Base-by-base conservation (phyloP, 2,329 filamentous ascomycete genomes). In the Cladosporium sp. region DNA sequence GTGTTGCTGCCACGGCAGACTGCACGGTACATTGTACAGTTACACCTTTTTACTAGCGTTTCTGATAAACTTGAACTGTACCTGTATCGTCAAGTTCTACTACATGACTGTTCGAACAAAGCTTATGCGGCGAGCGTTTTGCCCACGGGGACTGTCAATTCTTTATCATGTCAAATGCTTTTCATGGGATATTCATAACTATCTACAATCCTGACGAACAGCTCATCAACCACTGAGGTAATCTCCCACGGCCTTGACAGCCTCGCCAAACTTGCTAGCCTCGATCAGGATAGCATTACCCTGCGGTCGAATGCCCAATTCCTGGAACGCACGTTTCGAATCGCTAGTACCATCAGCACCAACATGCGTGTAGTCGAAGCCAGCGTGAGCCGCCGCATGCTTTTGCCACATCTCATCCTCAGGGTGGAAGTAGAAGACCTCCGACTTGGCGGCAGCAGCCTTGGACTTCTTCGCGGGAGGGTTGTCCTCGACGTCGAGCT, bases 291-390 rank as follows among this genome's bases (percentile, higher is more conserved):
- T 90, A 82, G 96, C 80, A 75, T 90, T 88, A 11, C 92, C 94
- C 71, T 86, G 85, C 38, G 92, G 85, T 78, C 87, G 88, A 67
- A 99, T 88, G 1, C 94, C 94, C 78, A 92, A 79, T 67, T 99
- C 94, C 75, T 96, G 91, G 75, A 99, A 99, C 0, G 92, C 90
- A 61, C 94, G 81, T 81, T 95, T 97, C 69, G 91, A 92, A 77
- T 99, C 94, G 56, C 91, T 89, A 63, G 88, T 85, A 4, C 87
- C 85, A 66, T 96, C 90, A 49, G 89, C 88, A 60, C 80, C 79
- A 62, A 90, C 85, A 72, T 89, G 93, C 49, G 87, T 88, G 73
- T 92, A 96, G 17, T 88, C 83, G 70, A 88, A 96, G 54, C 81
- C 84, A 25, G 86, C 88, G 63, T 83, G 79, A 14, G 85, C 90